Evolutionary conservation across 441 rosid genomes (phyloP), one percentile per base, ranked within the genome.

Genomic region (Heliophila coronopifolia): DNA sequence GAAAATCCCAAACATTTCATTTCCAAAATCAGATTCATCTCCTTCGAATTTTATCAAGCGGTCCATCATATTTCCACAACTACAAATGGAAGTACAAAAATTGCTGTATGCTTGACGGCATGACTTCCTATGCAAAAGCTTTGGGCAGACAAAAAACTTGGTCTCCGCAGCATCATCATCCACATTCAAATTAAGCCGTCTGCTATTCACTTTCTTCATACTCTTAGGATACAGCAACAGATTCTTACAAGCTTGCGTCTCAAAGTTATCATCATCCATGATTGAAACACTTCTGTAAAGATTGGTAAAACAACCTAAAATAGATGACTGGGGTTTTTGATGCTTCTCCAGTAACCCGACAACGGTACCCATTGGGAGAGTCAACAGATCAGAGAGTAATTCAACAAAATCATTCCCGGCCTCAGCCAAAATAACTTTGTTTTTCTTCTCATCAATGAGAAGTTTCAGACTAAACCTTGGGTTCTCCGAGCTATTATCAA

Each of bases 271-370:
- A 10, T n/a, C 14, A 7, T 31, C 14, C 35, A 31, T 31, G 14
- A n/a, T 14, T 4, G 2, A 31, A 31, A 31, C 14, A 31, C 35
- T 31, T 10, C 11, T 31, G 35, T 31, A 26, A 5, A 26, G 31
- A 10, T 43, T 67, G 46, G 36, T 50, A 10, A 61, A 61, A 43
- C 72, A 60, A 12, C 72, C 72, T 1, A 67, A 22, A 5, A 35
- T 7, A 1, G 40, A 11, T 7, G 43, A 8, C 50, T 55, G 38
- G 0, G 39, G 32, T 9, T 28, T 42, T 11, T 12, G 32, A 47
- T 48, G 51, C 35, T 52, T 51, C 22, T 59, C 56, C 1, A 58
- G 38, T 38, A 58, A 19, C 37, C 61, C 45, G 17, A 59, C 51
- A 18, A 58, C 59, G 12, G 60, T 58, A 2, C 69, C 60, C 59